Conservation (phyloP, 2,329 filamentous ascomycete genomes). For the Tricladium varicosporioides region DNA sequence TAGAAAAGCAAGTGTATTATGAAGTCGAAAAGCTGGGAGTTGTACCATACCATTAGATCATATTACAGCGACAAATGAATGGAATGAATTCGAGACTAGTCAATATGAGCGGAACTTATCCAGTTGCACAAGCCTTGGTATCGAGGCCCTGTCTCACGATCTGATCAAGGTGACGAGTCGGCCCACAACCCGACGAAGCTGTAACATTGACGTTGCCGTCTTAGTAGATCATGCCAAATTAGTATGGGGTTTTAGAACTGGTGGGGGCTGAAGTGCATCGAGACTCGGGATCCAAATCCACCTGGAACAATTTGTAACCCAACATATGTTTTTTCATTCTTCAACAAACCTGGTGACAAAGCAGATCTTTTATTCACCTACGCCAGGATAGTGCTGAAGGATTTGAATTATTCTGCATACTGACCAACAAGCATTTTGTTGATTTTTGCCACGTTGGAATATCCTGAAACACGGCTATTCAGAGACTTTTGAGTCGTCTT, state of each 20-base stretch:
- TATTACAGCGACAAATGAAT: constrained; percentile 32
- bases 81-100: constrained; percentile 21
- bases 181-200: not conserved
- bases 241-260: too few species aligned
- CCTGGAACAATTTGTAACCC: too few species aligned
- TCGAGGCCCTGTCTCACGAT: not conserved
- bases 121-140: not conserved
- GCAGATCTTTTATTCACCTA: too few species aligned
- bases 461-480: not conserved
- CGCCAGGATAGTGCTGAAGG: not conserved
- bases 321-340: too few species aligned
- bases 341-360: too few species aligned
- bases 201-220: not conserved
- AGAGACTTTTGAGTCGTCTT: not conserved
- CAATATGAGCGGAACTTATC: not conserved
- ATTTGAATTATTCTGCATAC: not conserved
- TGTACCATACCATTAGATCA: constrained; percentile 38
- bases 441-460: not conserved
- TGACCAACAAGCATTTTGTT: too few species aligned
- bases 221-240: too few species aligned
- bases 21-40: constrained; percentile 25
- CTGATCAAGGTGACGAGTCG: not conserved
- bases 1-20: constrained; percentile 31
- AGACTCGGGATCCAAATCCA: too few species aligned
- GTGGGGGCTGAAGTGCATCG: too few species aligned